Evolutionary conservation across 1,284 basidiomycete genomes (phyloP), one percentile per base, ranked within the genome.

Genomic region (Fistulinella staudtii): DNA sequence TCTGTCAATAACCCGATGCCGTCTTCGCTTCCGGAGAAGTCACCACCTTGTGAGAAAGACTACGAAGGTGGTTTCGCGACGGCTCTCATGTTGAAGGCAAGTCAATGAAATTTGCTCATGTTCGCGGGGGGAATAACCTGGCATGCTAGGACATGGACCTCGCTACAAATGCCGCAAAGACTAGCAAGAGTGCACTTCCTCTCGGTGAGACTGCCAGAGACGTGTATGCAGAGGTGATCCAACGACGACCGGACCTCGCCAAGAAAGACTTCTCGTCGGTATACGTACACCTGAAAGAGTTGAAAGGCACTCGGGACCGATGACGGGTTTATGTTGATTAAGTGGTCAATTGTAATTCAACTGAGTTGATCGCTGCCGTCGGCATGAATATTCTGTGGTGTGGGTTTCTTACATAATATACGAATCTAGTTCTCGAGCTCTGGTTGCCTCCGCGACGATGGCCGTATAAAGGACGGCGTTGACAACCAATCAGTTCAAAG

Each of bases 1-100:
- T 83, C 85, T 15, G 79, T 86, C 40, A 95, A 95, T 70, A 94
- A 94, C 58, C 92, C 93, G 3, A 89, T 90, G 24, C 87, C 84
- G 8, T 75, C 74, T 13, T 82, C 90, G 10, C 65, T 92, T 39
- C 75, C 78, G 8, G 81, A 75, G 42, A 80, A 82, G 60, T 76
- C 79, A 6, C 85, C 90, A 7, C 92, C 92, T 0, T 90, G 89
- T 53, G 88, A 91, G 63, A 74, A 85, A 18, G 79, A 82, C 39
- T 95, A 88, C 53, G 82, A 90, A 50, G 90, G 85, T 15, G 89
- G 88, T 2, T 93, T 93, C 65, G 83, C 87, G 14, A 86, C 85
- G n/a, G 73, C 74, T 8, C 70, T 93, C 30, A 92, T 93, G 88
- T 68, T 89, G 43, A 93, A 92, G 78, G 88, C 85, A 38, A 25